Evolutionary conservation across 345 rosid species (phyloP), one percentile per base, ranked within the genome.

Genomic region (Leavenworthia alabamica): DNA sequence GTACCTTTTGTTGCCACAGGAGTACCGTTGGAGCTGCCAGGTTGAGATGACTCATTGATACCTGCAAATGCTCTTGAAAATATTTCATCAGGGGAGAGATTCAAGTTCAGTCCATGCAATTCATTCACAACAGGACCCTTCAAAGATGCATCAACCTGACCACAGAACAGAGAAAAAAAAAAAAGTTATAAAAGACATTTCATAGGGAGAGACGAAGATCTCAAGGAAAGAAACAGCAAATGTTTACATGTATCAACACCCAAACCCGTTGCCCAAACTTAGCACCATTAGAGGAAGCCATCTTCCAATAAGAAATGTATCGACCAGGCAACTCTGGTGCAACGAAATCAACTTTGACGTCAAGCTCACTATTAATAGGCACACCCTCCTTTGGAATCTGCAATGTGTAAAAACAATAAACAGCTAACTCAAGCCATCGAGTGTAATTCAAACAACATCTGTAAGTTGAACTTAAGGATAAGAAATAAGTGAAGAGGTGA

Each of bases 241-340:
- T 52, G 22, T 39, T 9, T 70, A 93, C 99, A 81, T 81, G 83
- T 35, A 93, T 83, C 43, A 81, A 80, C 75, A 87, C 97, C 99
- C 97, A 90, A 60, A 93, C 82, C 43, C 90, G 96, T 53, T 93
- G 99, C 50, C 97, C 99, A 54, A 93, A 93, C 69, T 77, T 84
- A 11, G 67, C 75, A 32, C 92, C 92, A 29, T 79, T 71, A 29
- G 85, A 78, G 37, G 81, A 65, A 59, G 85, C 79, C 94, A 89
- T 79, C 80, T 82, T 90, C 99, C 99, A 93, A 59, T 87, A 86
- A 37, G 99, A 90, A 19, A 81, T 67, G 72, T 88, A 90, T 24
- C 83, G 78, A 55, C 99, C 99, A 64, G 97, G 89, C 56, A 66
- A 63, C 42, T 46, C 57, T 33, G 99, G 97, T 33, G 99, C 77